Evolutionary conservation across 805 yeast species (phyloP).

Genomic region (Priceomyces medius): DNA sequence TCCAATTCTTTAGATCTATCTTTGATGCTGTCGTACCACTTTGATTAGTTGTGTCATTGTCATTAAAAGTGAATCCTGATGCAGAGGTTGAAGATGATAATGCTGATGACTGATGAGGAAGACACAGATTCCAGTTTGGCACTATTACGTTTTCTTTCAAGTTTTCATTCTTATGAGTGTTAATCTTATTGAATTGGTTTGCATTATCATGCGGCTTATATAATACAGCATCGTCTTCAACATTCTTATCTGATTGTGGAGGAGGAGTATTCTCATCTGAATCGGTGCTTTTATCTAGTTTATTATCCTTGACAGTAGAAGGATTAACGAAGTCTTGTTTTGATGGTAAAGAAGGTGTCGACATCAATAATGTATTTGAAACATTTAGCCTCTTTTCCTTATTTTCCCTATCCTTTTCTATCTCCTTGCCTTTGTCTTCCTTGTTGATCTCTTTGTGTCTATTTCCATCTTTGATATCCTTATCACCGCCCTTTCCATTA

Average conservation of each 20-base stretch:
- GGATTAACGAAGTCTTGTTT: conserved; percentile 12
- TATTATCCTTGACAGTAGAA: conserved; percentile 7
- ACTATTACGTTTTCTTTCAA: conserved; percentile 39
- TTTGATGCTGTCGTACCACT: conserved; percentile 16
- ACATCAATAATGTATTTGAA: conserved; percentile 32
- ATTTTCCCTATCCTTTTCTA: conserved; percentile 10
- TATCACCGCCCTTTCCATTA: conserved; percentile 6
- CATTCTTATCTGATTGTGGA: conserved; percentile 7
- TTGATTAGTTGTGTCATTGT: conserved; percentile 23
- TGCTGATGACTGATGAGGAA: conserved; percentile 26
- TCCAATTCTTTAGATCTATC: conserved; percentile 37
- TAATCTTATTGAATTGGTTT: conserved; percentile 38
- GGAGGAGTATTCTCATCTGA: conserved; percentile 10
- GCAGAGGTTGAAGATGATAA: conserved; percentile 14
- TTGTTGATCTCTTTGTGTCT: neutral
- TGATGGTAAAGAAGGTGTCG: conserved; percentile 29
- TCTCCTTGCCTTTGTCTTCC: conserved; percentile 5
- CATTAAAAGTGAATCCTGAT: conserved; percentile 23
- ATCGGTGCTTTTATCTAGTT: conserved; percentile 9
- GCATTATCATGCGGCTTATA: conserved; percentile 44
- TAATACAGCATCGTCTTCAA: conserved; percentile 41
- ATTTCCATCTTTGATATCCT: conserved; percentile 7
- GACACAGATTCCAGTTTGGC: conserved; percentile 42
- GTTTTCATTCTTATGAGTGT: conserved; percentile 46
- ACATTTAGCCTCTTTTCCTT: conserved; percentile 10